Base-by-base conservation (phyloP, 2,329 filamentous ascomycete genomes). In the Penicillium sp. region DNA sequence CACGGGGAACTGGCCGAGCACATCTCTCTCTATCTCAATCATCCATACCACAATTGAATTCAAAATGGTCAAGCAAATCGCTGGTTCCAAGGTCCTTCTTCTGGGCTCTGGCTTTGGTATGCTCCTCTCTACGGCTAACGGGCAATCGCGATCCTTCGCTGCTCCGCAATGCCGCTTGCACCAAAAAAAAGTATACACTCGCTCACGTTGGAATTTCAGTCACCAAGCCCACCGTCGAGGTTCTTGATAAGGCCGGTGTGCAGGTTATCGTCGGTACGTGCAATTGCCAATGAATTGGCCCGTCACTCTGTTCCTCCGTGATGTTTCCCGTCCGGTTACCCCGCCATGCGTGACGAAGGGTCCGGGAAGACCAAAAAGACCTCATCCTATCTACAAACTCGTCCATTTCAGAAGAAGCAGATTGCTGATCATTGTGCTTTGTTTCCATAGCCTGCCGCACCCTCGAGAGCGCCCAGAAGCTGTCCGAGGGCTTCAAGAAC, bases 381-480 rank as follows among this genome's bases (percentile, higher is more conserved):
- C 25, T 14, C 10, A 13, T 30, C 28, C 33, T 36, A 36, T 18
- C 8, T 36, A 18, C 27, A 8, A 28, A 28, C n/a, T 36, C n/a
- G n/a, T 18, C 33, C 18, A 3, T 10, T 36, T 9, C 33, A 18
- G 33, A 10, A 9, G 6, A 18, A 18, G 18, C 14, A 16, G 31
- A 38, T 9, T 18, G 20, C 35, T 38, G 35, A 38, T 10, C 16
- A 22, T 22, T 38, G 10, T 38, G 16, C 35, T 38, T 38, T 20
- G 16, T 10, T 28, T 5, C 39, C 30, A 45, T 22, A 90, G 89
- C 91, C 64, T 95, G 90, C 81, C 81, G 91, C 71, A 92, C 88
- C 40, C 81, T 95, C 50, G 83, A 86, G 64, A 83, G 78, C 48
- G 90, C 92, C 51, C 78, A 95, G 80, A 83, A 84, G 64, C 85